A percentile compares a stretch with the other conserved stretches of the same genome.
These are phyloP conservation scores for Crithidia brevicula DNA, from an alignment of 208 protist genomes.

Conservation along the genomic window DNA sequence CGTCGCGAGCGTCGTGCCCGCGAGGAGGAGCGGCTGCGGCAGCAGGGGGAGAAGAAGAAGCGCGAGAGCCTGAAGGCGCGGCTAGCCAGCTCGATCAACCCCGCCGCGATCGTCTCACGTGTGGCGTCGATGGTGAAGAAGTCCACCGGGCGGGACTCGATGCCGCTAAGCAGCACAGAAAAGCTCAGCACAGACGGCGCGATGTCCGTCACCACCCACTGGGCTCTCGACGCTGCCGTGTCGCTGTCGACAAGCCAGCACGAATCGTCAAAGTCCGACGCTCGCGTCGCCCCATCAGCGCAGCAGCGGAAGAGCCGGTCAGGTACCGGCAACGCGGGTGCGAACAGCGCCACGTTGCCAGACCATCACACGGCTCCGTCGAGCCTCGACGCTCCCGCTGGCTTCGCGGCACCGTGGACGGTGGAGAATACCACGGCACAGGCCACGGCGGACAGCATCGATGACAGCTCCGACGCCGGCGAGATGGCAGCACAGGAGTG, in stretches of 20 bases:
- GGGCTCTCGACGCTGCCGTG: background rate
- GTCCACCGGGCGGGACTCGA: background rate
- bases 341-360: too few relatives aligned
- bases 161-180: background rate
- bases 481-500: too few relatives aligned
- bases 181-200: slow-evolving; percentile 1
- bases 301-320: slow-evolving; percentile 11
- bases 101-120: slow-evolving; percentile 20
- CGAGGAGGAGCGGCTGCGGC: slow-evolving; percentile 15
- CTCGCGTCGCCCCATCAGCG: background rate
- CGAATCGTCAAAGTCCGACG: background rate
- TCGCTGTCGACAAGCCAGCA: background rate
- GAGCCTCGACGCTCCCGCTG: too few relatives aligned
- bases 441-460: too few relatives aligned
- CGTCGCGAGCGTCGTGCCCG: slow-evolving; percentile 24
- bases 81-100: slow-evolving; percentile 18
- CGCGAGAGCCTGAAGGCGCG: background rate
- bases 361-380: too few relatives aligned
- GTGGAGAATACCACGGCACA: too few relatives aligned
- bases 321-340: too few relatives aligned
- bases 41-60: slow-evolving; percentile 16
- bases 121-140: slow-evolving; percentile 33
- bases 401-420: too few relatives aligned
- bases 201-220: background rate
- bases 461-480: background rate